Percentiles rank a stretch among this genome's conserved stretches.
Evolutionary conservation across 1,284 basidiomycete species (phyloP).

Genomic region (Schizophyllum commune): DNA sequence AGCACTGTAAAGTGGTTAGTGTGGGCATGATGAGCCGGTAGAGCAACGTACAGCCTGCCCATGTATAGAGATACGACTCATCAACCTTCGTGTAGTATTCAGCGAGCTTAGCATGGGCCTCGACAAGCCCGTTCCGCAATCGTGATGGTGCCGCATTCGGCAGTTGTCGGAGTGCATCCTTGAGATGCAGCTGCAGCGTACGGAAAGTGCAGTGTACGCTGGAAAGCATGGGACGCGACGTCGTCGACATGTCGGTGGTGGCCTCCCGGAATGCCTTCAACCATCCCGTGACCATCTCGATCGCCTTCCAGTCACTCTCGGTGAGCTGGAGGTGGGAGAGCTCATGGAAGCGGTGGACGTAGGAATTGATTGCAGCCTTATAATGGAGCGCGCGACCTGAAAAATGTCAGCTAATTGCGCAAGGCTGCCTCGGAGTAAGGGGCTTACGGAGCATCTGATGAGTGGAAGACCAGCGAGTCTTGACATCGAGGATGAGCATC

Average conservation of each 20-base stretch:
- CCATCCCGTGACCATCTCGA: slow-evolving; percentile 16
- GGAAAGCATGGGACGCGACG: slow-evolving; percentile 15
- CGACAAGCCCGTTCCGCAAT: slow-evolving; percentile 6
- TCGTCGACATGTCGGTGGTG: slow-evolving; percentile 21
- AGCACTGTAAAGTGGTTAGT: slow-evolving; percentile 12
- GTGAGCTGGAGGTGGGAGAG: slow-evolving; percentile 13
- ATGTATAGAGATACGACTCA: slow-evolving; percentile 7
- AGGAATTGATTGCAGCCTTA: slow-evolving; percentile 10
- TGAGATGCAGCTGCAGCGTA: slow-evolving; percentile 14
- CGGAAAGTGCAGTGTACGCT: slow-evolving; percentile 14
- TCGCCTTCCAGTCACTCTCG: slow-evolving; percentile 15
- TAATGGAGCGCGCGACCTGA: slow-evolving; percentile 16
- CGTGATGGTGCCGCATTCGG: background rate
- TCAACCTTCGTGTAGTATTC: slow-evolving; percentile 15
- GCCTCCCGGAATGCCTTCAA: slow-evolving; percentile 15
- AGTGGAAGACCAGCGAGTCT: slow-evolving; percentile 19
- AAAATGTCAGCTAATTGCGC: background rate
- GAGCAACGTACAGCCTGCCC: slow-evolving; percentile 10
- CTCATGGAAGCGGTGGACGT: slow-evolving; percentile 8
- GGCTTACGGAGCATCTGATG: slow-evolving; percentile 19
- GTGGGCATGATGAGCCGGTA: slow-evolving; percentile 10
- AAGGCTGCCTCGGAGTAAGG: no score
- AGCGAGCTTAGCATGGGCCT: slow-evolving; percentile 11
- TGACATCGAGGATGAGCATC: slow-evolving; percentile 18
- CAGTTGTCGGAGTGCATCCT: background rate